Base-by-base conservation (phyloP, 2,329 filamentous ascomycete genomes). In the Trichoderma sp. region DNA sequence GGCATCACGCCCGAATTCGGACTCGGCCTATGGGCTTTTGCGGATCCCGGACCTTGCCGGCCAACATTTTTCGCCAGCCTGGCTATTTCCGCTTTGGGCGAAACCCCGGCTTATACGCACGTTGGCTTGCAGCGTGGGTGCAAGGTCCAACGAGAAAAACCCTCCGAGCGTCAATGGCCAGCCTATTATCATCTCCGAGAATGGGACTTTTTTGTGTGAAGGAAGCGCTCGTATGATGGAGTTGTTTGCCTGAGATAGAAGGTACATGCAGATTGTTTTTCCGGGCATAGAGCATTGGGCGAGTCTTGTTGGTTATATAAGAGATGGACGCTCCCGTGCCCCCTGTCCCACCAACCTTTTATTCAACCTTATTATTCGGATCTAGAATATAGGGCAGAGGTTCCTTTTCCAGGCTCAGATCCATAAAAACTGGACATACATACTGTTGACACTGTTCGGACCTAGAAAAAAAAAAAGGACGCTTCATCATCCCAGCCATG, bases 51-150 rank as follows among this genome's bases (percentile, higher is more conserved):
- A 43, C 39, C 16, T 8, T 10, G 39, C 39, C 16, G 39, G 39
- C 39, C 39, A n/a, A 43, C 4, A 7, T 43, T 18, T 16, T 13
- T 18, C 5, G 2, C 37, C 5, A 18, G 1, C 37, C 16, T 18
- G 46, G 70, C 51, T n/a, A 68, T 74, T 74, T 60, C 6, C 74
- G 73, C 70, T 69, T 59, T 21, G 16, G 58, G 66, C n/a, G 51
- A 55, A 56, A 55, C 2, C 28, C 66, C 66, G 66, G 49, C 58
- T 61, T 63, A 60, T 24, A 61, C 66, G 46, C 13, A 13, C 32
- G 11, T 34, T 34, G 32, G 13, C 18, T 39, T 18, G 39, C 39
- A 55, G 51, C 46, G 3, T 13, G n/a, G 11, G 24, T n/a, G 46
- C 21, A 24, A 24, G n/a, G n/a, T 5, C 21, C 1, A 24, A 49